These are phyloP conservation scores for Macrotyloma uniflorum DNA, from an alignment of 306 rosid genomes.

Conservation along the genomic window DNA sequence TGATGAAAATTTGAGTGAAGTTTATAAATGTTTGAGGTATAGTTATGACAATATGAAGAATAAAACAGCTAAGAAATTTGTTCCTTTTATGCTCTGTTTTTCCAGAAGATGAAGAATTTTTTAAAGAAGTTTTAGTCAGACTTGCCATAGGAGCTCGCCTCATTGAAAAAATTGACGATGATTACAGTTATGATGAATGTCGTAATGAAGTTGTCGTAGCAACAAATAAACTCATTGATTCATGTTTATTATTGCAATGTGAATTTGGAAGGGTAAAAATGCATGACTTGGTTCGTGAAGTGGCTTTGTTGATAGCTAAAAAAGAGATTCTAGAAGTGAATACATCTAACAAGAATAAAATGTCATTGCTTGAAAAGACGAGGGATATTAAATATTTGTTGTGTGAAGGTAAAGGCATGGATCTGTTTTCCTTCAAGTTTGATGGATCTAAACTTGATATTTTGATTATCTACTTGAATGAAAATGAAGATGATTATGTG, in stretches of 20 bases:
- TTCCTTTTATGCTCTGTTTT: slow-evolving; percentile 32
- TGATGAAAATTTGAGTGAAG: neutral
- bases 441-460: neutral
- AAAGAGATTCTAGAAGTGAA: neutral
- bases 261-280: neutral
- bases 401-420: neutral
- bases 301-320: neutral
- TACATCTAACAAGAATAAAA: neutral
- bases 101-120: slow-evolving; percentile 36
- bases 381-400: neutral
- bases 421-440: neutral
- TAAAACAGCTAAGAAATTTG: neutral
- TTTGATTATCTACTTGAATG: neutral
- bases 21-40: neutral
- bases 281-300: slow-evolving; percentile 21
- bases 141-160: neutral
- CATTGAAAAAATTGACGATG: neutral
- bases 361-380: neutral
- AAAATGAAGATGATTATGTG: rapidly evolving
- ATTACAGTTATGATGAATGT: neutral
- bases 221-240: neutral
- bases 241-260: neutral
- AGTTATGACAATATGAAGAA: neutral
- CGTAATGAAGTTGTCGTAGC: neutral
- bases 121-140: neutral